Evolutionary conservation across 208 protist species (phyloP), one percentile per base, ranked within the genome.

Genomic region (Eutreptiella sp.): DNA sequence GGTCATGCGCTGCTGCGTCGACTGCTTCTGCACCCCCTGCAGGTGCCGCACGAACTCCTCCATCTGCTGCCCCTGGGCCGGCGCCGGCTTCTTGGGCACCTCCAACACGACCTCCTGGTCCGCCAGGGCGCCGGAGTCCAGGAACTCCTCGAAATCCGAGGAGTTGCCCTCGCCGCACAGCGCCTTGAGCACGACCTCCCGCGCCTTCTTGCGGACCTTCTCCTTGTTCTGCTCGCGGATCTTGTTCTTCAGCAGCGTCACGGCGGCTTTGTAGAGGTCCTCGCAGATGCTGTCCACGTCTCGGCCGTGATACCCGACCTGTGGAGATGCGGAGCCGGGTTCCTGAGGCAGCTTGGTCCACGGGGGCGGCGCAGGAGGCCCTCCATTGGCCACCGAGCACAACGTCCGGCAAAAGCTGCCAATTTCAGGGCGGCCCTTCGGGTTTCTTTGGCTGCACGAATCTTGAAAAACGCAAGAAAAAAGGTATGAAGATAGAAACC

Each of bases 241-340:
- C 27, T 69, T 63, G 24, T 78, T 74, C 65, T 80, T 83, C 26
- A 81, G 87, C 67, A 88, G 89, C 55, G 54, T 67, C 59, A 96
- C 93, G 3, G 87, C 84, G 36, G 88, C 88, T 11, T 80, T 79
- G 58, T 94, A 91, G 3, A 97, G 74, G 52, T 97, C 93, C 55
- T 90, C 78, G 59, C 97, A 94, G 47, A 97, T 97, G 35, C 76
- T 85, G 62, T 97, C 93, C 16, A 98, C 93, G 63, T 97, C 92
- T 59, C 94, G 90, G 26, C 89, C 89, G 45, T 95, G 92, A 70
- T 95, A 96, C 26, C 87, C 87, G 0, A 93, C 87, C n/a, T n/a
- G n/a, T n/a, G n/a, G n/a, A n/a, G n/a, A n/a, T n/a, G n/a, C n/a
- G n/a, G n/a, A n/a, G n/a, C n/a, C n/a, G n/a, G n/a, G n/a, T n/a